These are phyloP conservation scores for Loxodes magnus DNA, from an alignment of 73 alveolate genomes.

Conservation along the genomic window DNA sequence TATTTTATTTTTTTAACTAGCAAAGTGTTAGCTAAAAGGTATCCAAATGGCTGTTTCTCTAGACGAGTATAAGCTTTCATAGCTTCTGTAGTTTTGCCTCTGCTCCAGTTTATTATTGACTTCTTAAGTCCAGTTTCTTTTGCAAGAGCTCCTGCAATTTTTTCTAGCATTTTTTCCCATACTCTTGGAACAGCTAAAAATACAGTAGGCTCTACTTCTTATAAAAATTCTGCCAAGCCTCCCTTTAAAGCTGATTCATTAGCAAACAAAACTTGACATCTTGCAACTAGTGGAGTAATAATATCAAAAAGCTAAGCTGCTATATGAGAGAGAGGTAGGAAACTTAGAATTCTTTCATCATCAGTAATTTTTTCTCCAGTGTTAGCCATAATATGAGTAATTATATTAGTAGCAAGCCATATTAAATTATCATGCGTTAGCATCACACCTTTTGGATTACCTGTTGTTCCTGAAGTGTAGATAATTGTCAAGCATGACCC, in stretches of 20 bases:
- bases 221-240: conserved; percentile 42
- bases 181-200: conserved; percentile 79
- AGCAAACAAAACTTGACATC: conserved; percentile 43
- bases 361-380: conserved; percentile 12
- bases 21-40: conserved; percentile 41
- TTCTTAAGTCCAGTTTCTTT: conserved; percentile 26
- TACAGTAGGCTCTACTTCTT: conserved; percentile 55
- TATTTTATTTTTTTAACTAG: conserved; percentile 43
- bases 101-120: conserved; percentile 56
- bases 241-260: conserved; percentile 72
- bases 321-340: conserved; percentile 59
- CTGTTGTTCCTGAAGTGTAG: conserved; percentile 82
- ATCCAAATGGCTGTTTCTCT: conserved; percentile 31
- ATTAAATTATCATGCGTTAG: conserved; percentile 53
- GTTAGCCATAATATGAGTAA: neutral
- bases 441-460: conserved; percentile 73
- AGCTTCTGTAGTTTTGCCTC: conserved; percentile 26
- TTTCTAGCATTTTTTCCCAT: conserved; percentile 68
- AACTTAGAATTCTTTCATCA: conserved; percentile 43
- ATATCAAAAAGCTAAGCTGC: conserved; percentile 50
- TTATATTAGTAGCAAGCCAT: neutral
- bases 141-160: conserved; percentile 40
- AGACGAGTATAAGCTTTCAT: conserved; percentile 29
- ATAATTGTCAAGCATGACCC: conserved; percentile 48
- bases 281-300: conserved; percentile 17